Evolutionary conservation across 352 stramenopile species (phyloP), one percentile per base, ranked within the genome.

Genomic region (Pythium myriotylum): DNA sequence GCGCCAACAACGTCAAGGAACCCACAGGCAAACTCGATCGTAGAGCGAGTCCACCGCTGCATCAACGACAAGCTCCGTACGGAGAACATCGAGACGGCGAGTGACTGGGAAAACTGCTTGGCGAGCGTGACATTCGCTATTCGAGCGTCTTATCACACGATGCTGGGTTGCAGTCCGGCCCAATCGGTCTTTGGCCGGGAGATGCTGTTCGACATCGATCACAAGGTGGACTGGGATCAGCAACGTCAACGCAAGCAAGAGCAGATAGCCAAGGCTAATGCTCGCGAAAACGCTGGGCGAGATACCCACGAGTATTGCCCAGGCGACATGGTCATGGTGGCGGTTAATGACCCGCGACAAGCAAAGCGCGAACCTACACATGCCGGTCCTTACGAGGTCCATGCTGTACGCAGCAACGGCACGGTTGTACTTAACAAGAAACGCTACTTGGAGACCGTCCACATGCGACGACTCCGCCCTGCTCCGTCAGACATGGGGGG

Each of bases 151-250:
- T 20, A 56, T 42, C 49, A 56, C 32, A 43, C 26, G 9, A 56
- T 41, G 10, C 10, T 56, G 8, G 49, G 49, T 17, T 40, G 29
- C 32, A 32, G 26, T 22, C 49, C 49, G n/a, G 32, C 32, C 20
- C 49, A 56, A 27, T 24, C 26, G 26, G 49, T 29, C 7, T 56
- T 56, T 42, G 26, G 49, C 9, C 49, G 49, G 10, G 49, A 56
- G 20, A 56, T 56, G 49, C 19, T 43, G 13, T 40, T 56, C 14
- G 23, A 56, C 33, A 19, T 56, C n/a, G 6, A 8, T 16, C 32
- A 42, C 23, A 29, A 14, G 10, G 24, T 27, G n/a, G 19, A 56
- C 23, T 56, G 49, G 49, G 14, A 40, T 19, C 17, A 40, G 24
- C 29, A 56, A 56, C 32, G 43, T 26, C 14, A 50, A 20, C 17